These are phyloP conservation scores for Coprinopsis cinerea DNA, from an alignment of 768 basidiomycete species.

Conservation along the genomic window DNA sequence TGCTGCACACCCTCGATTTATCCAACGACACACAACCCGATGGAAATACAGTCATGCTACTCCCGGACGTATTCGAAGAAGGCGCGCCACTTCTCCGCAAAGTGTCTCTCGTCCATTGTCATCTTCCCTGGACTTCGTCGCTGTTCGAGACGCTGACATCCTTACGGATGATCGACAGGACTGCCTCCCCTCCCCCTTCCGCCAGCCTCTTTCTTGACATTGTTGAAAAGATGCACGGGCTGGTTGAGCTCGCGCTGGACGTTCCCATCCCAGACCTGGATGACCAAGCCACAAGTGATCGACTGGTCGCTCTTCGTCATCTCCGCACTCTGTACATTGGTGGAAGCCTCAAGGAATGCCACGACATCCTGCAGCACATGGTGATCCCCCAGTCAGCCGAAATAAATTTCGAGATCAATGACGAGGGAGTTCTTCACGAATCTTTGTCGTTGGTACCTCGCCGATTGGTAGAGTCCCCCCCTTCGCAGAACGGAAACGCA, in stretches of 20 bases:
- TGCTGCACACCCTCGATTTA: too few species aligned
- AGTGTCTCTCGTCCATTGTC: background rate
- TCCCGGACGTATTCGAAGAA: background rate
- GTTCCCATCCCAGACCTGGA: background rate
- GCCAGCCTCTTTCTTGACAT: background rate
- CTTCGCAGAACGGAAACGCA: too few species aligned
- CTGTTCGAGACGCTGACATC: background rate
- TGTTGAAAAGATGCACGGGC: background rate
- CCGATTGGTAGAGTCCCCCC: too few species aligned
- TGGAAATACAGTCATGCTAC: background rate
- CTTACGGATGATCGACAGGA: background rate
- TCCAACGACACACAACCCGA: background rate
- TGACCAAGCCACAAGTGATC: background rate
- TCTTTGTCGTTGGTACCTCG: too few species aligned
- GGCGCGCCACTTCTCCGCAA: background rate
- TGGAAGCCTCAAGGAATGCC: too few species aligned
- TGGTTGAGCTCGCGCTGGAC: background rate
- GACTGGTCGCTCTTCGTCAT: background rate
- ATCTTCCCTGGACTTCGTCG: background rate
- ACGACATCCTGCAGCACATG: too few species aligned
- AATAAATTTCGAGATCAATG: too few species aligned
- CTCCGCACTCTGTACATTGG: background rate
- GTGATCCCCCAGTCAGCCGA: too few species aligned
- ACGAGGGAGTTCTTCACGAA: too few species aligned
- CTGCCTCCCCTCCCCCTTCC: background rate